Evolutionary conservation across 495 filamentous ascomycete genomes (phyloP).

Genomic region (Hypoxylon fuscum): DNA sequence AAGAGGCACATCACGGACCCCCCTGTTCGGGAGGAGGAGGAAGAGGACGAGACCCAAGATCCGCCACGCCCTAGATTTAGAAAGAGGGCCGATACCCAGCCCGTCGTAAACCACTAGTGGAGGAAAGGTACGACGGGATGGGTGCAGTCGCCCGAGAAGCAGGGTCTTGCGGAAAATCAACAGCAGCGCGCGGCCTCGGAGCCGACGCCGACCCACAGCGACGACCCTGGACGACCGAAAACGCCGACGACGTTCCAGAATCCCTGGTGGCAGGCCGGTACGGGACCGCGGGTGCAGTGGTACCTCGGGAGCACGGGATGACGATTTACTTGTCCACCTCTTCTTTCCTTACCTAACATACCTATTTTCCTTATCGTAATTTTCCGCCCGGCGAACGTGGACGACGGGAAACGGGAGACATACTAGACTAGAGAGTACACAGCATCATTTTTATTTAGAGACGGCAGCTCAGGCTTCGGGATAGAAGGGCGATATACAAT

Average conservation of each 20-base stretch:
- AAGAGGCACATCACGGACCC: slow-evolving; percentile 35
- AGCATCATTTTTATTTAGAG: no score
- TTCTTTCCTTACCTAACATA: not conserved
- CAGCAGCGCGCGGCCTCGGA: slow-evolving; percentile 11
- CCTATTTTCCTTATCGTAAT: no score
- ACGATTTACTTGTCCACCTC: not conserved
- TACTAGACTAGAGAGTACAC: no score
- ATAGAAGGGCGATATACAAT: slow-evolving; percentile 5
- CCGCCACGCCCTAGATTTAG: slow-evolving; percentile 20
- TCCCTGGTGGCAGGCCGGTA: slow-evolving; percentile 19
- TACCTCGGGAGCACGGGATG: slow-evolving; percentile 39
- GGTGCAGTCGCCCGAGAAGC: slow-evolving; percentile 8
- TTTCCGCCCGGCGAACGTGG: no score
- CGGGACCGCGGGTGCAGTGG: slow-evolving; percentile 25
- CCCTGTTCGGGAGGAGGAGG: slow-evolving; percentile 2
- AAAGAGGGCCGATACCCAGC: slow-evolving; percentile 38
- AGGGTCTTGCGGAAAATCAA: not conserved
- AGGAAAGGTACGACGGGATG: slow-evolving; percentile 20
- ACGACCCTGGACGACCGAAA: not conserved
- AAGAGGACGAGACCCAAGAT: slow-evolving; percentile 8
- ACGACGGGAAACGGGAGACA: no score
- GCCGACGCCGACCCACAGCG: slow-evolving; percentile 6
- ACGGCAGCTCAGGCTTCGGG: slow-evolving; percentile 37
- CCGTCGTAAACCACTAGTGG: slow-evolving; percentile 31
- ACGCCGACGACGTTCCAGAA: slow-evolving; percentile 8